A percentile compares a stretch with the other conserved stretches of the same genome.
These are phyloP conservation scores for Berkeleyomyces rouxiae DNA, from an alignment of 2,329 filamentous ascomycete species.

Conservation along the genomic window DNA sequence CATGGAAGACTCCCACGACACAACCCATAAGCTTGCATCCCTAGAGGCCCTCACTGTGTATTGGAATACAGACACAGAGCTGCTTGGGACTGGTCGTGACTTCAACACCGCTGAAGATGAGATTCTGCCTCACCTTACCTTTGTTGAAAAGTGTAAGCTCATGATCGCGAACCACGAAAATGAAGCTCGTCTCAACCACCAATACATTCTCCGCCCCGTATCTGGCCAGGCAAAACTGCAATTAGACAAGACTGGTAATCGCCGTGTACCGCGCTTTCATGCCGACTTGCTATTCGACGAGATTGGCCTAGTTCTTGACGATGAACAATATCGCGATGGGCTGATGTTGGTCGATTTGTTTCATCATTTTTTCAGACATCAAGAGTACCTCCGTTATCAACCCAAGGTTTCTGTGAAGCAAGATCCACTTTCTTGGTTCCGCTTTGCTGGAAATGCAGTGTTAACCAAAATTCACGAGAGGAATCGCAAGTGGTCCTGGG, in stretches of 20 bases:
- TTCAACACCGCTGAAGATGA: conserved; percentile 34
- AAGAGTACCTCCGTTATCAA: conserved; percentile 88
- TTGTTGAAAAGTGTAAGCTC: conserved; percentile 58
- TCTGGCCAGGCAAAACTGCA: conserved; percentile 90
- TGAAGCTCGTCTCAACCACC: conserved; percentile 37
- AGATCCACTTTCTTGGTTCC: conserved; percentile 81
- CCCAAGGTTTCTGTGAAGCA: conserved; percentile 75
- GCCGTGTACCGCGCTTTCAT: conserved; percentile 70
- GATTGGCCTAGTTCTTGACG: conserved; percentile 91
- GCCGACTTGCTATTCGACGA: conserved; percentile 88
- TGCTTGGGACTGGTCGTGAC: conserved; percentile 70
- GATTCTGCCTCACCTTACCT: conserved; percentile 52
- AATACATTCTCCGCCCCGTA: conserved; percentile 92
- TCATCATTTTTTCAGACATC: conserved; percentile 94
- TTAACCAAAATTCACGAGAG: conserved; percentile 87
- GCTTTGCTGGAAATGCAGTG: conserved; percentile 78
- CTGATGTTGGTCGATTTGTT: conserved; percentile 98
- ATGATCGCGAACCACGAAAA: conserved; percentile 41
- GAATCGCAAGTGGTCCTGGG: conserved; percentile 91
- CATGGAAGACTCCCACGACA: conserved; percentile 68
- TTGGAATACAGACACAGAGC: conserved; percentile 86
- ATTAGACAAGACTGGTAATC: conserved; percentile 78
- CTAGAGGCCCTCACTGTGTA: conserved; percentile 83
- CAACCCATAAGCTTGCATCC: conserved; percentile 86
- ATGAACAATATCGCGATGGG: conserved; percentile 91